Conservation (phyloP, 2,329 filamentous ascomycete genomes). For the Colletotrichum lupini region DNA sequence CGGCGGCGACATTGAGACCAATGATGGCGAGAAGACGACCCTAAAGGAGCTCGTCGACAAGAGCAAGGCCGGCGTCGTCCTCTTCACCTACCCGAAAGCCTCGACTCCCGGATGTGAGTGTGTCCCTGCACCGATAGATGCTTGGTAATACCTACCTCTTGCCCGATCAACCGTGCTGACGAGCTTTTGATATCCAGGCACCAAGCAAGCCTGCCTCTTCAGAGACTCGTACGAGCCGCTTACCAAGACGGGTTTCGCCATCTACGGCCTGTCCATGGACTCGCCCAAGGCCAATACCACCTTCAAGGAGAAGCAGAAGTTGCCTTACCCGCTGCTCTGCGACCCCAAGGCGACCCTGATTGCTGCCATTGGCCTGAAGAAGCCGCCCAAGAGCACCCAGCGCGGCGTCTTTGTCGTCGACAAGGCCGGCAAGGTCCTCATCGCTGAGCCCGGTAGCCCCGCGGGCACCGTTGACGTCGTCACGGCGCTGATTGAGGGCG, state of each 20-base stretch:
- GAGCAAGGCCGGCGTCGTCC: constrained; percentile 86
- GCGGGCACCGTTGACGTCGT: constrained; percentile 82
- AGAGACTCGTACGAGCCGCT: constrained; percentile 84
- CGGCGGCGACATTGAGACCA: constrained; percentile 81
- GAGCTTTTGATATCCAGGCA: constrained; percentile 68
- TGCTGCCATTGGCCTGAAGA: constrained; percentile 88
- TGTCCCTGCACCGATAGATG: not conserved
- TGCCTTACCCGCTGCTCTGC: constrained; percentile 90
- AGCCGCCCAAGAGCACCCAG: constrained; percentile 80
- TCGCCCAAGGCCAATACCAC: constrained; percentile 90
- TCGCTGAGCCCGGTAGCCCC: constrained; percentile 80
- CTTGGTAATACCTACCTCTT: not conserved
- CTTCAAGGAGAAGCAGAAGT: constrained; percentile 91
- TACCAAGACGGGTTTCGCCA: constrained; percentile 81
- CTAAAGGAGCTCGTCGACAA: constrained; percentile 84
- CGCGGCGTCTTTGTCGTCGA: constrained; percentile 90
- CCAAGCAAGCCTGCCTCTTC: constrained; percentile 92
- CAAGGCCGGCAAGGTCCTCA: constrained; percentile 83
- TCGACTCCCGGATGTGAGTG: constrained; percentile 92
- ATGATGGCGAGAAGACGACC: constrained; percentile 84
- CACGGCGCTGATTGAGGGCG: constrained; percentile 71
- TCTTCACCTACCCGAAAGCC: constrained; percentile 96
- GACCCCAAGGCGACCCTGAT: constrained; percentile 82
- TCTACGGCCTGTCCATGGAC: constrained; percentile 92
- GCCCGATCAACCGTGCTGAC: constrained; percentile 4